Conservation (phyloP, 2,329 filamentous ascomycete species). For the Fusarium austroafricanum region DNA sequence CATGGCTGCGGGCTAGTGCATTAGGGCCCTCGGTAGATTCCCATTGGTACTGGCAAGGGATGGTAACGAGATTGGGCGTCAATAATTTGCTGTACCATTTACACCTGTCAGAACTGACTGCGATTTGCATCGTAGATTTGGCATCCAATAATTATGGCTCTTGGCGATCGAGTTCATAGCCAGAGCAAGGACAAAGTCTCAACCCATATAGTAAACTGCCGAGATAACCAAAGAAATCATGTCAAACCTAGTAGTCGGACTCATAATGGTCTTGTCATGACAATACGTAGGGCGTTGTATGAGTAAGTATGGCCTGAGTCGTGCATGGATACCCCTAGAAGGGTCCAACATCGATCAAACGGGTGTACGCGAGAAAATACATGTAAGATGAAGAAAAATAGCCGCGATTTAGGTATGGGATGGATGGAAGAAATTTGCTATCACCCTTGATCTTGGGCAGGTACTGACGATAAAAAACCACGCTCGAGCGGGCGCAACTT, state of each 20-base stretch:
- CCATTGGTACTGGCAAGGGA: constrained; percentile 9
- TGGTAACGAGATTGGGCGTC: constrained; percentile 7
- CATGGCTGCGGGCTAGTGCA: constrained; percentile 17
- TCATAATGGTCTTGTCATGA: background rate
- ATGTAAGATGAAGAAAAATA: constrained; percentile 24
- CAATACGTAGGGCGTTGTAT: background rate
- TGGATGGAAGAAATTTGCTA: constrained; percentile 21
- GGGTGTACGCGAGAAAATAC: constrained; percentile 32
- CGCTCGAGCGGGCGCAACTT: constrained; percentile 28
- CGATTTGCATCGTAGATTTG: constrained; percentile 19
- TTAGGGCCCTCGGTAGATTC: constrained; percentile 24
- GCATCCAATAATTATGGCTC: background rate
- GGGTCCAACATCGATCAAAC: constrained; percentile 14
- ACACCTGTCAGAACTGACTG: constrained; percentile 26
- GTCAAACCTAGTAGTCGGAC: background rate
- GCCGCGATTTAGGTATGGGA: constrained; percentile 14
- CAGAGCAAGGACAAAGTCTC: background rate
- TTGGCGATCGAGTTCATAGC: background rate
- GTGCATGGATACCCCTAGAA: constrained; percentile 21
- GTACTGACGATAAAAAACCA: constrained; percentile 29
- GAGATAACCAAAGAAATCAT: constrained; percentile 6
- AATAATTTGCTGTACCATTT: constrained; percentile 20
- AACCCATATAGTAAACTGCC: background rate
- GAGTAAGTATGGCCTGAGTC: constrained; percentile 29
- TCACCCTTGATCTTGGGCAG: constrained; percentile 18